Evolutionary conservation across 2,329 filamentous ascomycete species (phyloP).

Genomic region (Blumeria graminis): DNA sequence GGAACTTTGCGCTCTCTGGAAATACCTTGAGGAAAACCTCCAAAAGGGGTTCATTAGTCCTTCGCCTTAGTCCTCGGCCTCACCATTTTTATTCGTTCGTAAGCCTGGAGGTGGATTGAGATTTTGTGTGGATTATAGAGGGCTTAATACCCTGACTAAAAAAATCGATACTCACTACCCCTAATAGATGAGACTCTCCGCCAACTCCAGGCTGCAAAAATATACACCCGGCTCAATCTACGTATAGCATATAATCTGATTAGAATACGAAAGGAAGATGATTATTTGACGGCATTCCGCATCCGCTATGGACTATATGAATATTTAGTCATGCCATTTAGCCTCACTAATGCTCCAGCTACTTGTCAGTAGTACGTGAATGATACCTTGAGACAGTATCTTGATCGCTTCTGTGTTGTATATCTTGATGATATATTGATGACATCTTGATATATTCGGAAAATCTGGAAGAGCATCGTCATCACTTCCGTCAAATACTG

Average conservation of each 20-base stretch:
- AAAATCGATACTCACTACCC: conserved; percentile 1
- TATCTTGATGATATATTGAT: too few species aligned
- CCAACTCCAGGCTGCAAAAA: neutral
- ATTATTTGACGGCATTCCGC: neutral
- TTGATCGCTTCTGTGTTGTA: too few species aligned
- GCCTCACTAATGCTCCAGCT: conserved; percentile 1
- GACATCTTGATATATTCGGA: too few species aligned
- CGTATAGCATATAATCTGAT: neutral
- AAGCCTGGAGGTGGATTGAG: neutral
- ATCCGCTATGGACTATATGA: neutral
- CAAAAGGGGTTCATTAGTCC: neutral
- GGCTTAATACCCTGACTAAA: neutral
- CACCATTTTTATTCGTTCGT: neutral
- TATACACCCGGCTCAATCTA: neutral
- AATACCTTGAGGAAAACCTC: neutral
- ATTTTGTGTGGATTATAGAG: neutral
- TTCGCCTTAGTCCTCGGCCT: neutral
- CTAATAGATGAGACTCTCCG: neutral
- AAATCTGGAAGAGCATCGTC: too few species aligned
- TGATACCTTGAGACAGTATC: too few species aligned
- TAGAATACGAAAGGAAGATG: neutral
- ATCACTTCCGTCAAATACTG: too few species aligned
- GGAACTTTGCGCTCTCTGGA: neutral
- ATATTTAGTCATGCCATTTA: conserved; percentile 2
- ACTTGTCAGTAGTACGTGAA: too few species aligned